Base-by-base conservation (phyloP, 2,329 filamentous ascomycete species). In the Ophiostoma australiae region DNA sequence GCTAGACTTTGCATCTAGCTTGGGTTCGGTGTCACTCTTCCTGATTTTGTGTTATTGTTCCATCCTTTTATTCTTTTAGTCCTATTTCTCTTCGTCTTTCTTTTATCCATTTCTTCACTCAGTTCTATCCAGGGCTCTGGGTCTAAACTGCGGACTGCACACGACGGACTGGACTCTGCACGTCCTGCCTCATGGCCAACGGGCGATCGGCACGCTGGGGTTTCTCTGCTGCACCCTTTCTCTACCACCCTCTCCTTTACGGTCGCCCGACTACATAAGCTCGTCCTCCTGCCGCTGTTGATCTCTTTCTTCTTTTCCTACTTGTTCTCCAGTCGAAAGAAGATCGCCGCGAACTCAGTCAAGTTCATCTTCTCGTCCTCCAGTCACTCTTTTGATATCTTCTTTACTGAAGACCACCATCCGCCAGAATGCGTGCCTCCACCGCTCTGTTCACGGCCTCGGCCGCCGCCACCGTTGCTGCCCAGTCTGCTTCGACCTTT, bases 391-490 rank as follows among this genome's bases (percentile, higher is more conserved):
- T 66, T 52, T 63, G 27, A 31, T 39, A 37, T 69, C 35, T 52
- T 66, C 31, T 20, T 37, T 27, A 23, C 39, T 58, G n/a, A 67
- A 13, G 17, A 11, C 15, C 5, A 33, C 15, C 35, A 33, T 63
- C 39, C 13, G 31, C 23, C 67, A 66, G 72, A 39, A 73, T 52
- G 74, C 73, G 69, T 37, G 35, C 70, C 58, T 65, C 71, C 55
- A 39, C 71, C 31, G 37, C 68, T 33, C 35, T 71, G 52, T 41
- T 75, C 17, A 52, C 72, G 71, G 73, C 74, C 31, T 67, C 73
- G 31, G 74, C 73, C 68, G 73, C 74, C 31, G 52, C 73, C 20
- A 73, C 72, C 65, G 74, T 71, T 67, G 63, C 67, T 20, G 72
- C 71, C 48, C 71, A 69, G 35, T 67, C 68, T 11, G 72, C 69